These are phyloP conservation scores for Lentinula lateritia DNA, from an alignment of 768 basidiomycete species.

Conservation along the genomic window DNA sequence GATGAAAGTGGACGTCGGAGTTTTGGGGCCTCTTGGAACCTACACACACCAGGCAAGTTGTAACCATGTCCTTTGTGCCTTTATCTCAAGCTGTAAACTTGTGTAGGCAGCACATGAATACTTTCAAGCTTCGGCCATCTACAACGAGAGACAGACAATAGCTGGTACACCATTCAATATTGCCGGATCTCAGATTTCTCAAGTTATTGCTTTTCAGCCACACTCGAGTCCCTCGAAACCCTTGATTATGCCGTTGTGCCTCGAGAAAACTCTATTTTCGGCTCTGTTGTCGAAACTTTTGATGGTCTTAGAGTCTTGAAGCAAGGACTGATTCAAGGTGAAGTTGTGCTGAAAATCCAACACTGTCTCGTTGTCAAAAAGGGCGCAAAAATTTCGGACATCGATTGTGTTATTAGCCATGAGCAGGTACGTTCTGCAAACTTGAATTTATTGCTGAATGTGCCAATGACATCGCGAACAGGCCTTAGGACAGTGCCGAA, in stretches of 20 bases:
- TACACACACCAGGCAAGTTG: slow-evolving; percentile 50
- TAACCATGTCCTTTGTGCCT: background rate
- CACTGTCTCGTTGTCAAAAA: slow-evolving; percentile 65
- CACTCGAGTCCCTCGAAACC: slow-evolving; percentile 47
- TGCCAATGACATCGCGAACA: background rate
- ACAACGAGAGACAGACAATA: slow-evolving; percentile 25
- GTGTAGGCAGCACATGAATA: slow-evolving; percentile 40
- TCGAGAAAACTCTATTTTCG: slow-evolving; percentile 76
- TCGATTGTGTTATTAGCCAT: slow-evolving; percentile 65
- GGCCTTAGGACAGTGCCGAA: slow-evolving; percentile 58
- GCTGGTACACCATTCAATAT: background rate
- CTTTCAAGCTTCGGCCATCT: slow-evolving; percentile 42
- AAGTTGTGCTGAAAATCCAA: slow-evolving; percentile 51
- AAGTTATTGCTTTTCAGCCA: slow-evolving; percentile 35
- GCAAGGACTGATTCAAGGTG: slow-evolving; percentile 52
- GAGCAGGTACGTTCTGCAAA: slow-evolving; percentile 52
- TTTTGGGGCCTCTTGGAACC: slow-evolving; percentile 52
- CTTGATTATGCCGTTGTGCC: slow-evolving; percentile 63
- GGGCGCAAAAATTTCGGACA: slow-evolving; percentile 50
- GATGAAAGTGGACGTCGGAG: slow-evolving; percentile 26
- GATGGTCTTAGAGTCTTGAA: slow-evolving; percentile 49
- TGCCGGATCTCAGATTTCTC: background rate
- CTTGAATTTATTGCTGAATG: background rate
- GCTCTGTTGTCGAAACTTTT: slow-evolving; percentile 71
- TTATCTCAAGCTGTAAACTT: slow-evolving; percentile 3